A percentile compares a stretch with the other conserved stretches of the same genome.
phyloP scores from a whole-genome alignment of 2,329 filamentous ascomycete genomes.

The Elsinoe necatrix region DNA sequence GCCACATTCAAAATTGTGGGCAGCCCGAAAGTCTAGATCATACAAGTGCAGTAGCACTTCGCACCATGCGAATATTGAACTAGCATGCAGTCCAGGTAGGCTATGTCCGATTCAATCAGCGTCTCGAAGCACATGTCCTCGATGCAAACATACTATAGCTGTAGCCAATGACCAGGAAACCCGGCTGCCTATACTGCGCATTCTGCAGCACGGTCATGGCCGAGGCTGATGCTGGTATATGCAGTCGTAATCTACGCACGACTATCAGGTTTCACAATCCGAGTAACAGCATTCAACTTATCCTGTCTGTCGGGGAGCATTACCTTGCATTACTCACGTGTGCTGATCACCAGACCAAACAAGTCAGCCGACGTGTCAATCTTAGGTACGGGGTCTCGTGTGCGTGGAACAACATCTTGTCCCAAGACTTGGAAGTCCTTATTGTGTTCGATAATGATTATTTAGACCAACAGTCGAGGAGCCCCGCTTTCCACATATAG shows the following conservation, averaged over 20 bases:
- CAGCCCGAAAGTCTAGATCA: background rate
- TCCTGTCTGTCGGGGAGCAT: background rate
- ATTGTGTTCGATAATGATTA: too few relatives aligned
- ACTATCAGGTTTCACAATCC: background rate
- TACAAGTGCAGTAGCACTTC: too few relatives aligned
- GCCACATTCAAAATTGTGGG: background rate
- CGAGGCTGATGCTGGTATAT: background rate
- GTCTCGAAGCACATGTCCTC: background rate
- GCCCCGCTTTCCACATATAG: constrained; percentile 9
- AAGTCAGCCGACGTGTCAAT: background rate
- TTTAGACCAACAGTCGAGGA: background rate
- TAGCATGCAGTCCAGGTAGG: background rate
- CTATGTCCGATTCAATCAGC: constrained; percentile 3
- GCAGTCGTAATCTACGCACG: background rate
- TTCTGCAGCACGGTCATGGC: background rate
- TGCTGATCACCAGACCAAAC: background rate
- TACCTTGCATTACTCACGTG: background rate
- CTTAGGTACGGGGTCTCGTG: constrained; percentile 1
- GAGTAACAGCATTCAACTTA: background rate
- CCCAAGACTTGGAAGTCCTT: background rate
- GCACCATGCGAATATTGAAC: background rate
- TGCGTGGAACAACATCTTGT: background rate
- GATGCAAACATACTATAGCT: background rate
- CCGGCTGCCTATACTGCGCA: constrained; percentile 2
- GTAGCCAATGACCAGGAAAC: background rate